phyloP scores from a whole-genome alignment of 2,329 filamentous ascomycete species.

The Aspergillus alliaceus region DNA sequence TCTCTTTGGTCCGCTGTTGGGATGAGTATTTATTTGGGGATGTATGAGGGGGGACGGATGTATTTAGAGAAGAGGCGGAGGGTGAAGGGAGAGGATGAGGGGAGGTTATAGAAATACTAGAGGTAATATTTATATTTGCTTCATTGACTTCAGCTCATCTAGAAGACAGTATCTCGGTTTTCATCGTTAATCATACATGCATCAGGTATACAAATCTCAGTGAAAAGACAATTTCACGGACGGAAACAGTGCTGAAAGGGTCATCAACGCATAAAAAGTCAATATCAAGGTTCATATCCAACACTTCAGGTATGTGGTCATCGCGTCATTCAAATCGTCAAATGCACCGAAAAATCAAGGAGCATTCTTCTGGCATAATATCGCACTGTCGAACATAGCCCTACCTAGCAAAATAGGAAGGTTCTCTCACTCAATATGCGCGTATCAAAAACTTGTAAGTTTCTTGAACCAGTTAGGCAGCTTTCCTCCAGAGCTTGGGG shows the following conservation, averaged over 20 bases:
- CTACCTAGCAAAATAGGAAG: background rate
- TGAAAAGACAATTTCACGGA: background rate
- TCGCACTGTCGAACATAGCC: background rate
- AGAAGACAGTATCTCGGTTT: background rate
- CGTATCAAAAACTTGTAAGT: conserved; percentile 36
- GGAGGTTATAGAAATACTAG: too few relatives aligned
- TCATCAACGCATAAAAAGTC: background rate
- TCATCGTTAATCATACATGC: conserved; percentile 5
- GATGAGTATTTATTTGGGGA: conserved; percentile 79
- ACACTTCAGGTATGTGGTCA: background rate
- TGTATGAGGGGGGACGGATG: conserved; percentile 77
- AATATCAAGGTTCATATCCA: background rate
- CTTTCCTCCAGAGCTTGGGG: conserved; percentile 31
- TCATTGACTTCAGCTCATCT: background rate
- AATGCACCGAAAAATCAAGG: background rate
- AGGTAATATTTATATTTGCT: conserved; percentile 1
- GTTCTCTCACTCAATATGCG: background rate
- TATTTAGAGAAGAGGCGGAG: conserved; percentile 47
- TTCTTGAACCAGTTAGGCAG: conserved; percentile 47
- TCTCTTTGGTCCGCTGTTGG: conserved; percentile 79
- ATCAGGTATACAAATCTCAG: conserved; percentile 3
- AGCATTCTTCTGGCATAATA: background rate
- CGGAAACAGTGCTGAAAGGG: background rate
- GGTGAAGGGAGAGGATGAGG: background rate
- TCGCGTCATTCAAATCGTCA: conserved; percentile 13